Conservation (phyloP, 139 green algal genomes). For the Eudorina sp. region DNA sequence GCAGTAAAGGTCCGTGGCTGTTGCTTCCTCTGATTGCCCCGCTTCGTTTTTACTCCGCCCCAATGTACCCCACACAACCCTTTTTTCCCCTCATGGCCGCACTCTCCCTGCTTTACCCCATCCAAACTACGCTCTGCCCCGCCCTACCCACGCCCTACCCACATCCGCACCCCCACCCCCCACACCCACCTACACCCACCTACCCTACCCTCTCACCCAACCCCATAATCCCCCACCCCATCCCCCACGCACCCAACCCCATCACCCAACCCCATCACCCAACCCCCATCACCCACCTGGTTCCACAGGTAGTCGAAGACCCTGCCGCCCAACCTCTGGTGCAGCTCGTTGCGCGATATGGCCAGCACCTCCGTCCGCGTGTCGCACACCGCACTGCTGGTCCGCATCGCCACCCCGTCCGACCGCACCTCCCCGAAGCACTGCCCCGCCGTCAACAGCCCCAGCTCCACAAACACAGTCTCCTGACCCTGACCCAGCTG, state of each 20-base stretch:
- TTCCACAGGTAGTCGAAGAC: slow-evolving; percentile 44
- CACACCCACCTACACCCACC: neutral
- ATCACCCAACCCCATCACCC: neutral
- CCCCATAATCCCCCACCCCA: neutral
- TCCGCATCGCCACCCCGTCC: slow-evolving; percentile 18
- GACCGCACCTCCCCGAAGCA: slow-evolving; percentile 41
- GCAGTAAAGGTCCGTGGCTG: too few relatives aligned
- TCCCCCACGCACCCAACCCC: neutral
- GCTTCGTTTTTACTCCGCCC: too few relatives aligned
- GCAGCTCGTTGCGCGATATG: slow-evolving; percentile 13
- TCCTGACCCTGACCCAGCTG: neutral
- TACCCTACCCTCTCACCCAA: neutral
- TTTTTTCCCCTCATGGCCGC: too few relatives aligned
- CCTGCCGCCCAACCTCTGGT: neutral
- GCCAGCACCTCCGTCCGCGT: slow-evolving; percentile 33
- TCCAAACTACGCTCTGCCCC: too few relatives aligned
- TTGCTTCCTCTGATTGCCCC: too few relatives aligned
- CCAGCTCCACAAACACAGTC: slow-evolving; percentile 40
- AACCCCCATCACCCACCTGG: neutral
- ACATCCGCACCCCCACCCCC: too few relatives aligned
- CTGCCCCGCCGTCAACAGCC: slow-evolving; percentile 26
- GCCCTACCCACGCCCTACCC: too few relatives aligned
- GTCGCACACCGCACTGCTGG: slow-evolving; percentile 26
- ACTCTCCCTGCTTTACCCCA: too few relatives aligned
- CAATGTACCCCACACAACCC: too few relatives aligned